These are phyloP conservation scores for Stylosanthes scabra DNA, from an alignment of 331 rosid species.

Conservation along the genomic window DNA sequence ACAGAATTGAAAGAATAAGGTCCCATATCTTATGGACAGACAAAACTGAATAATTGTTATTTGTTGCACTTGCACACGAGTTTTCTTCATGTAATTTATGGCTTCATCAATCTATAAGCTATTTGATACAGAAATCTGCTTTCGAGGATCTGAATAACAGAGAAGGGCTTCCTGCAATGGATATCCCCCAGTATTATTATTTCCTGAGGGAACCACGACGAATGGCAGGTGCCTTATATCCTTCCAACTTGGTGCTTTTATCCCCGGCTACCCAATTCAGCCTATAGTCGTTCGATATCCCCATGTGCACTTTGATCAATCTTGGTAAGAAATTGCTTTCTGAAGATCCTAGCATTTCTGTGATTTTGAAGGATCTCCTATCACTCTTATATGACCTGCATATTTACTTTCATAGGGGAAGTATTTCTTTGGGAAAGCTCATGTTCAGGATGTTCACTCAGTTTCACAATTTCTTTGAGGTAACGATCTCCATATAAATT, in stretches of 20 bases:
- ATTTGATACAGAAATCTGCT: slow-evolving; percentile 94
- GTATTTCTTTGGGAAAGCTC: slow-evolving; percentile 77
- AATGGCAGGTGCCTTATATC: slow-evolving; percentile 89
- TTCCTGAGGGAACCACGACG: slow-evolving; percentile 99
- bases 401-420: slow-evolving; percentile 65
- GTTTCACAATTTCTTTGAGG: slow-evolving; percentile 97
- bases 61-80: slow-evolving; percentile 9
- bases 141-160: slow-evolving; percentile 98
- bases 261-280: slow-evolving; percentile 84
- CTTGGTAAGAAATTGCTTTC: slow-evolving; percentile 70
- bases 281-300: slow-evolving; percentile 94
- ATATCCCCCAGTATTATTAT: slow-evolving; percentile 90
- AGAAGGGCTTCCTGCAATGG: slow-evolving; percentile 83
- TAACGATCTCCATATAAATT: slow-evolving; percentile 40
- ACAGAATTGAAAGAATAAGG: slow-evolving; percentile 29
- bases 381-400: slow-evolving; percentile 32
- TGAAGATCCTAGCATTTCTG: slow-evolving; percentile 33
- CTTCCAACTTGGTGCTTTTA: slow-evolving; percentile 96
- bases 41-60: slow-evolving; percentile 12
- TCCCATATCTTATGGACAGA: background rate
- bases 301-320: slow-evolving; percentile 96
- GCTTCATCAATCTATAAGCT: slow-evolving; percentile 71
- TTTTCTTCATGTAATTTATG: slow-evolving; percentile 36
- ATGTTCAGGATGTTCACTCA: slow-evolving; percentile 97
- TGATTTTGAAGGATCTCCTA: slow-evolving; percentile 37